Evolutionary conservation across 495 filamentous ascomycete genomes (phyloP), one percentile per base, ranked within the genome.

Genomic region (Jackrogersella minutella): DNA sequence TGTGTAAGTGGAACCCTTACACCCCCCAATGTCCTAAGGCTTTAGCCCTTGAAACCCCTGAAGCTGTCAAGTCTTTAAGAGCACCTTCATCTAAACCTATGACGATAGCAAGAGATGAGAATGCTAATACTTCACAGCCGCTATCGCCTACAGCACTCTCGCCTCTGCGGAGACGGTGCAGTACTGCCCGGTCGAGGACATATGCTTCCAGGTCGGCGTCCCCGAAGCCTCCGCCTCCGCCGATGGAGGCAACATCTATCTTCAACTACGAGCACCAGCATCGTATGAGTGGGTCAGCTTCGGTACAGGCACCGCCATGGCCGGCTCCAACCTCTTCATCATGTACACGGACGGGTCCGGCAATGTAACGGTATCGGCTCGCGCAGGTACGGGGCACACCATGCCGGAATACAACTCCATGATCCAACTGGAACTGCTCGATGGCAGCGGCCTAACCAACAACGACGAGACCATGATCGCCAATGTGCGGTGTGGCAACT

Each of bases 321-420:
- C 73, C 1, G 86, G 82, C 13, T 77, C 90, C 13, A 87, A 86
- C 64, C 90, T 93, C 30, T 91, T 91, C 64, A 72, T 92, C 28
- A 82, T 90, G 63, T 92, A 91, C 73, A 74, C 84, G 14, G 72
- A 86, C 62, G 84, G 86, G 3, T 63, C 66, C 7, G 85, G 83
- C 14, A 86, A 90, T 64, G 80, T 91, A 28, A 93, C 90, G 0
- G 59, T 91, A 44, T 91, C 89, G 16, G 82, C 87, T 2, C 83
- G 90, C n/a, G 72, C 74, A 19, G 85, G 85, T 14, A 74, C 69
- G 11, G 83, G 82, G 3, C 79, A 91, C 62, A 56, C 76, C 14
- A 70, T 82, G 71, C 90, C 90, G 0, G 16, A 73, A 16, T 80
- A 80, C 65, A 82, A 89, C 74, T 72, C 77, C 1, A 70, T 78